Evolutionary conservation across 2,329 filamentous ascomycete species (phyloP).

Genomic region (Colletotrichum trifolii): DNA sequence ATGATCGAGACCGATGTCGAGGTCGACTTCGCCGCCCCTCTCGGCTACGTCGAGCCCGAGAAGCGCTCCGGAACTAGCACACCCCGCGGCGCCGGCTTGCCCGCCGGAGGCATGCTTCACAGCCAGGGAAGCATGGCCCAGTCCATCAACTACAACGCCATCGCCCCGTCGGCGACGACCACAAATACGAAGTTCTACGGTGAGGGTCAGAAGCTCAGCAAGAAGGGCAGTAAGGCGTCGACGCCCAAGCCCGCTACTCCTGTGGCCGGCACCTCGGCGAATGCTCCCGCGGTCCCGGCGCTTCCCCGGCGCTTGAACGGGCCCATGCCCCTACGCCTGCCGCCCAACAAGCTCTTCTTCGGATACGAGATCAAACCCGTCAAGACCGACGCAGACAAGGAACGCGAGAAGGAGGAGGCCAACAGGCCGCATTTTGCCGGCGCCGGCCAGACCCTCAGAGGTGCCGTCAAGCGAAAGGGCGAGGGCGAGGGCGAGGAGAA

Average conservation of each 20-base stretch:
- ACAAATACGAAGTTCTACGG: conserved; percentile 82
- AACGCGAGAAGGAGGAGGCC: conserved; percentile 71
- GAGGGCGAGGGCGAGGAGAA: conserved; percentile 63
- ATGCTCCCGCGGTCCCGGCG: conserved; percentile 43
- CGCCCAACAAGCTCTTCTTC: conserved; percentile 94
- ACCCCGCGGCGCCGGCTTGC: conserved; percentile 68
- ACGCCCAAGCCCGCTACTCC: conserved; percentile 81
- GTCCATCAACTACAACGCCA: conserved; percentile 94
- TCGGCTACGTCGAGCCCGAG: conserved; percentile 93
- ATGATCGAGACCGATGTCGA: conserved; percentile 97
- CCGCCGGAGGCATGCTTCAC: conserved; percentile 80
- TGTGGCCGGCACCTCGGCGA: conserved; percentile 66
- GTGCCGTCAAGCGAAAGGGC: conserved; percentile 77
- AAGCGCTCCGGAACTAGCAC: conserved; percentile 86
- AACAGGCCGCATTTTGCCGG: conserved; percentile 83
- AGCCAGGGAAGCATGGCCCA: conserved; percentile 95
- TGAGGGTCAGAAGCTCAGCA: conserved; percentile 85
- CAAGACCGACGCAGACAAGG: conserved; percentile 79
- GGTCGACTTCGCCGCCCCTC: conserved; percentile 93
- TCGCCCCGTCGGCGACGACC: conserved; percentile 80
- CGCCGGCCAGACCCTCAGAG: conserved; percentile 82
- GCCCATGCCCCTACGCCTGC: conserved; percentile 84
- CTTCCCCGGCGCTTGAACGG: conserved; percentile 72
- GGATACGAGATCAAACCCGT: conserved; percentile 93
- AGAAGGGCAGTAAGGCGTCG: conserved; percentile 81